phyloP scores from a whole-genome alignment of 495 filamentous ascomycete genomes.

The Trichocladium uniseriatum region DNA sequence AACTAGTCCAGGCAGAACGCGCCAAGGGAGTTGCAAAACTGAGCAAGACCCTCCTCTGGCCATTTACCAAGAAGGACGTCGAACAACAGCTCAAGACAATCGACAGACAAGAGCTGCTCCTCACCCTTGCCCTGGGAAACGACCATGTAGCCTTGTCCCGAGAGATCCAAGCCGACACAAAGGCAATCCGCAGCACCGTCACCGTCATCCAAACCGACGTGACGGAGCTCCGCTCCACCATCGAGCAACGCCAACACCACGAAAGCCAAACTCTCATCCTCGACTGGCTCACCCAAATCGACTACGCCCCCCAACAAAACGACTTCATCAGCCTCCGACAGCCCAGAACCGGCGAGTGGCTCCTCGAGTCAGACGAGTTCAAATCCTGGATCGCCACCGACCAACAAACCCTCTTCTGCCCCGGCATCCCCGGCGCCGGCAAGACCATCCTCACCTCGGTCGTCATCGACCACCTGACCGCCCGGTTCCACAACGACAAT shows the following conservation, averaged over 20 bases:
- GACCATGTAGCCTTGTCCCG: too few species aligned
- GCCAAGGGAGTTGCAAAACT: too few species aligned
- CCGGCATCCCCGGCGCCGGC: constrained; percentile 33
- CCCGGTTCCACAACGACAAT: constrained; percentile 3
- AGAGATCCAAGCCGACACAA: not conserved
- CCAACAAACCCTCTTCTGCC: constrained; percentile 34
- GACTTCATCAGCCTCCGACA: constrained; percentile 22
- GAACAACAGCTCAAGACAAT: too few species aligned
- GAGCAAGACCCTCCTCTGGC: too few species aligned
- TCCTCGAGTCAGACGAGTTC: constrained; percentile 33
- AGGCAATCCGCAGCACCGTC: not conserved
- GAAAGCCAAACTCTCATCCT: too few species aligned
- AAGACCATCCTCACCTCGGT: constrained; percentile 29
- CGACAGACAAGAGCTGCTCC: too few species aligned
- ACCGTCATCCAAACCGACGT: not conserved
- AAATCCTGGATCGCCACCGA: constrained; percentile 20
- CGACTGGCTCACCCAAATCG: not conserved
- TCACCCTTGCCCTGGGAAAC: too few species aligned
- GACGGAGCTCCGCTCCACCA: too few species aligned
- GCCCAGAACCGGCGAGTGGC: constrained; percentile 35
- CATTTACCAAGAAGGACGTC: too few species aligned
- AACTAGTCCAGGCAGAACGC: too few species aligned
- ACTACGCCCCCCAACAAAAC: constrained; percentile 16
- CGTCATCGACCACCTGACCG: constrained; percentile 28
- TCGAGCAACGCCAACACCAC: too few species aligned